phyloP scores from a whole-genome alignment of 73 alveolate genomes.

The Stentor coeruleus region DNA sequence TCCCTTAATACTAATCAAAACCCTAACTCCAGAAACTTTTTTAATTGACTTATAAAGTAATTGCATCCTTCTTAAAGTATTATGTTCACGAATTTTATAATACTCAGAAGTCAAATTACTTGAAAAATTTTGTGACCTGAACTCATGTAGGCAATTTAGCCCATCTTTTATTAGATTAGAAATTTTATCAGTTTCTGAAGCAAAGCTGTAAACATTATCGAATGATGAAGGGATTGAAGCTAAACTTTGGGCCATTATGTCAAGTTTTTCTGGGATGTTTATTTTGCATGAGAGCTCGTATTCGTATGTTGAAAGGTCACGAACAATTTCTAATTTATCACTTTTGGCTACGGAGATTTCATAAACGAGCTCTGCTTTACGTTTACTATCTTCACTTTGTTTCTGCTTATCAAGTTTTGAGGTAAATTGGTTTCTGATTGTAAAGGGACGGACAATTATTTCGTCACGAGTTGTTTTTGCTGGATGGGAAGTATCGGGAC shows the following conservation, averaged over 20 bases:
- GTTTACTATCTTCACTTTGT: not conserved
- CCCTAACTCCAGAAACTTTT: not conserved
- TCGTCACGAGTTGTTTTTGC: not conserved
- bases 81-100: not conserved
- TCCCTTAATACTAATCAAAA: not conserved
- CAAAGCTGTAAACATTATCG: not conserved
- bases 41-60: not conserved
- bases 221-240: not conserved
- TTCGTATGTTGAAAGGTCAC: conserved; percentile 43
- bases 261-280: not conserved
- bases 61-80: not conserved
- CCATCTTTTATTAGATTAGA: not conserved
- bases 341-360: conserved; percentile 31
- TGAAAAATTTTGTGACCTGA: not conserved
- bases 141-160: not conserved
- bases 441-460: too few species aligned
- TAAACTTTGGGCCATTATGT: too few species aligned
- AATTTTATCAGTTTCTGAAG: not conserved
- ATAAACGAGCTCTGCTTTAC: conserved; percentile 9
- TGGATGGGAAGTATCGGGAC: not conserved
- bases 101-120: not conserved
- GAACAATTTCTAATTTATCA: conserved; percentile 36
- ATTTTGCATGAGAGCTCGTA: not conserved
- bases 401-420: not conserved
- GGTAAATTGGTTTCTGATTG: not conserved